A percentile compares a stretch with the other conserved stretches of the same genome.
These are phyloP conservation scores for Teratosphaeria viscida DNA, from an alignment of 2,329 filamentous ascomycete genomes.

Conservation along the genomic window DNA sequence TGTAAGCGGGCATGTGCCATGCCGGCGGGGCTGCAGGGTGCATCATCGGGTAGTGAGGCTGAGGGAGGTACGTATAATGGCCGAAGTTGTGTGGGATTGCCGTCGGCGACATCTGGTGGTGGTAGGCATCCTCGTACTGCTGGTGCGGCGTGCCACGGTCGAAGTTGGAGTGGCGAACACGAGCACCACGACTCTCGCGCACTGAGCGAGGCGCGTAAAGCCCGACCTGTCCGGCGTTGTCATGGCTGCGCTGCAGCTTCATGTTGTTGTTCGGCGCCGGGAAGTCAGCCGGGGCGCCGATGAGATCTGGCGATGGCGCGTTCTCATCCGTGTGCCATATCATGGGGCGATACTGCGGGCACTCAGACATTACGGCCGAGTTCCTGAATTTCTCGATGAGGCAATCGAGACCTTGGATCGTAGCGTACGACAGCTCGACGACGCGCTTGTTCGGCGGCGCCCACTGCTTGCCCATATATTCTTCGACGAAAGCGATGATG, in stretches of 20 bases:
- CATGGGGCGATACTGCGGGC: constrained; percentile 72
- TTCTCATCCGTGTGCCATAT: constrained; percentile 48
- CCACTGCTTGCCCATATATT: constrained; percentile 40
- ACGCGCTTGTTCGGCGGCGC: constrained; percentile 51
- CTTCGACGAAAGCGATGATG: constrained; percentile 59
- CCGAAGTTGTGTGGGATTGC: background rate
- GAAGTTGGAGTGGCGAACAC: constrained; percentile 57
- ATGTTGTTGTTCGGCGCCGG: constrained; percentile 72
- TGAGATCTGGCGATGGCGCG: constrained; percentile 31
- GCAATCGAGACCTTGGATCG: constrained; percentile 85
- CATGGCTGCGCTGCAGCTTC: constrained; percentile 77
- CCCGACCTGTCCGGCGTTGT: constrained; percentile 79
- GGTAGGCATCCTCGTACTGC: constrained; percentile 19
- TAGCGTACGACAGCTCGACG: constrained; percentile 91
- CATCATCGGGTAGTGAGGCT: background rate
- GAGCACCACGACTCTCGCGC: constrained; percentile 44
- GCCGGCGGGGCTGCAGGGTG: background rate
- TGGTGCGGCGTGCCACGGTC: constrained; percentile 60
- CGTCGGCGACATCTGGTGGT: constrained; percentile 3
- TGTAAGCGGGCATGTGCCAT: background rate
- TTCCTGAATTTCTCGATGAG: constrained; percentile 93
- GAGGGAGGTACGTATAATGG: background rate
- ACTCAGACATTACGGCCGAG: constrained; percentile 88
- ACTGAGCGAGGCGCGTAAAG: constrained; percentile 72
- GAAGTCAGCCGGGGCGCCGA: constrained; percentile 65